phyloP scores from a whole-genome alignment of 164 flowering plant genomes.

The Malania oleifera region DNA sequence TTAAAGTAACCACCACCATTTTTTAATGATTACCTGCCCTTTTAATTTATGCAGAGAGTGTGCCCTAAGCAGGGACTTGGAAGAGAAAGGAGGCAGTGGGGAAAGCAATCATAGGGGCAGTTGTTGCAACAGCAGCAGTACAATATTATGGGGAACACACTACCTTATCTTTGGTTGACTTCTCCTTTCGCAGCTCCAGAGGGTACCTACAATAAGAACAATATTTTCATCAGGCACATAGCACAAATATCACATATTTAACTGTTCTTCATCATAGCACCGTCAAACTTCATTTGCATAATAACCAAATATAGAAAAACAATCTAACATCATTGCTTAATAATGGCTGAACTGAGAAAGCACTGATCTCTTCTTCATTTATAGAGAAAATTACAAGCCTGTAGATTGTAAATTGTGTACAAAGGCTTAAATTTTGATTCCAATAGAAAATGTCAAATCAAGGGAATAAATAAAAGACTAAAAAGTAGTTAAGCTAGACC shows the following conservation, averaged over 20 bases:
- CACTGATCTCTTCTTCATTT: too few relatives aligned
- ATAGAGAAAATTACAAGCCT: too few relatives aligned
- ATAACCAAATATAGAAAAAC: neutral
- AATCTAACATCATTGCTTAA: constrained; percentile 2
- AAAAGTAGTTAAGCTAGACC: neutral
- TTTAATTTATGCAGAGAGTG: too few relatives aligned
- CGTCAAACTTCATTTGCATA: neutral
- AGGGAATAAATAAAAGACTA: neutral
- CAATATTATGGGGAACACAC: too few relatives aligned
- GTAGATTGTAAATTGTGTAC: too few relatives aligned
- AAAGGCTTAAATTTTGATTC: neutral
- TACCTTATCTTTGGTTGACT: constrained; percentile 86
- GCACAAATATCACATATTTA: neutral
- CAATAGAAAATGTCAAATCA: neutral
- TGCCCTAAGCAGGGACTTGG: too few relatives aligned
- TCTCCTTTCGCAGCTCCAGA: constrained; percentile 86
- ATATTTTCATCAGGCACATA: neutral
- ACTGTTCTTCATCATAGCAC: neutral
- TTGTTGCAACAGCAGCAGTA: too few relatives aligned
- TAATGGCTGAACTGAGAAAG: constrained; percentile 1
- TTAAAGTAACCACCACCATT: too few relatives aligned
- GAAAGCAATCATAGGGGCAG: too few relatives aligned
- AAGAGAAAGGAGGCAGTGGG: too few relatives aligned
- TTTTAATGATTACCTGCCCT: too few relatives aligned
- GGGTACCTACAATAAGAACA: constrained; percentile 63